Evolutionary conservation across 2,329 filamentous ascomycete species (phyloP), one percentile per base, ranked within the genome.

Genomic region (Alternaria atra): DNA sequence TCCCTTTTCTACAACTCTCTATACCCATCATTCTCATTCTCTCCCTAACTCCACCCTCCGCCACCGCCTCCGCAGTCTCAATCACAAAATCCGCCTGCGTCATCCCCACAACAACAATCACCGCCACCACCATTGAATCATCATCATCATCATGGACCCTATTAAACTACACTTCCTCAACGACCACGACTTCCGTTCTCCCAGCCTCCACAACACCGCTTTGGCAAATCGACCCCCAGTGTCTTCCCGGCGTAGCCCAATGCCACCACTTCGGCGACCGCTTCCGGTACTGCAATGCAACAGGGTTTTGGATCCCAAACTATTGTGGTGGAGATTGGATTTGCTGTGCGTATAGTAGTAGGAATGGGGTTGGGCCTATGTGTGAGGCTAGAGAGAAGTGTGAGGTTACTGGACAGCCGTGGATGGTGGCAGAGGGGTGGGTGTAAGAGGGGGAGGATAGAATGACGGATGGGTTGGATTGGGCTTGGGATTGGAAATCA

Each of bases 291-390:
- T 51, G 47, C 47, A 37, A 51, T 27, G 23, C 15, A 25, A 51
- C 32, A 15, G 32, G 30, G n/a, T 25, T 27, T 20, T 51, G 32
- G 47, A 32, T 51, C 12, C 30, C 30, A 8, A 51, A 51, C 20
- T 51, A 51, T n/a, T 51, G 32, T 27, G 20, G 32, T 37, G 32
- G 32, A 23, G 32, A 51, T 37, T 51, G 32, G 32, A 51, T 51
- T n/a, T 51, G 47, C 47, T 51, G 47, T 37, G 47, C 47, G 34
- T 35, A 39, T 35, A 39, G 34, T 52, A 25, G 20, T 17, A 27
- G 44, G 27, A 47, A 29, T 23, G 25, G 44, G 25, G 25, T 23
- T 25, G 40, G 44, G 2, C 47, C 47, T 27, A 51, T 51, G 30
- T 37, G 47, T 51, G 34, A 34, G 32, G 15, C 15, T 17, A 27